A percentile compares a stretch with the other conserved stretches of the same genome.
These are phyloP conservation scores for Pichia sp. DNA, from an alignment of 1,139 yeast genomes.

Conservation along the genomic window DNA sequence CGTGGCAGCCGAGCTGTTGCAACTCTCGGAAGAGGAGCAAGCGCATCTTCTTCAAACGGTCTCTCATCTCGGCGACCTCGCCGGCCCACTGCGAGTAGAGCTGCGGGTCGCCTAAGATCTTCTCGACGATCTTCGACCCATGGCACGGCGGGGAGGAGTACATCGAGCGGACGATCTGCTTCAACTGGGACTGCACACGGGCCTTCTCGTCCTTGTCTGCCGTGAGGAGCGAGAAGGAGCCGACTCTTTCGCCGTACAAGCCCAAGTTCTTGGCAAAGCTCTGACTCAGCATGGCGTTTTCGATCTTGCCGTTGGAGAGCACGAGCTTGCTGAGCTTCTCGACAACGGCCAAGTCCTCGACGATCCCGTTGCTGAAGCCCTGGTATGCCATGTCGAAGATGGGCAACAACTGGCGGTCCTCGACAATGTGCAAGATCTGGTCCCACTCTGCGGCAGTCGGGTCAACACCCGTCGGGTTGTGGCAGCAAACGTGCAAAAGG, in stretches of 20 bases:
- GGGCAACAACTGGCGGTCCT: constrained; percentile 58
- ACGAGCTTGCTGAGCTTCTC: constrained; percentile 50
- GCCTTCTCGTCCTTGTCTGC: constrained; percentile 42
- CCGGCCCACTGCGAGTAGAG: constrained; percentile 70
- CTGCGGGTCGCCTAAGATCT: constrained; percentile 58
- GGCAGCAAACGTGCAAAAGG: constrained; percentile 90
- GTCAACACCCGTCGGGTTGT: constrained; percentile 95
- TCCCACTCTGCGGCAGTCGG: constrained; percentile 80
- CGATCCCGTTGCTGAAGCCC: constrained; percentile 78
- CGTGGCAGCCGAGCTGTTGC: constrained; percentile 39
- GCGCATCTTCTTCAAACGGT: constrained; percentile 75
- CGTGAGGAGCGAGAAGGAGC: constrained; percentile 70
- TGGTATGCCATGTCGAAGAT: constrained; percentile 92
- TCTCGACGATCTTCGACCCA: constrained; percentile 84
- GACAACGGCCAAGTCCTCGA: constrained; percentile 47
- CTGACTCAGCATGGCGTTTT: constrained; percentile 60
- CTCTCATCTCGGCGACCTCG: constrained; percentile 74
- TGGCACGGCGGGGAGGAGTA: constrained; percentile 94
- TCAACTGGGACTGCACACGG: constrained; percentile 70
- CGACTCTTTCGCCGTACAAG: constrained; percentile 91
- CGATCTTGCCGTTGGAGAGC: constrained; percentile 39
- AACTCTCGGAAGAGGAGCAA: constrained; percentile 55
- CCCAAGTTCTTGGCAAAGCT: constrained; percentile 98
- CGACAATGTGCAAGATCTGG: constrained; percentile 57
- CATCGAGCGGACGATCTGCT: constrained; percentile 76